Evolutionary conservation across 768 basidiomycete species (phyloP).

Genomic region (Leucogyrophana mollusca): DNA sequence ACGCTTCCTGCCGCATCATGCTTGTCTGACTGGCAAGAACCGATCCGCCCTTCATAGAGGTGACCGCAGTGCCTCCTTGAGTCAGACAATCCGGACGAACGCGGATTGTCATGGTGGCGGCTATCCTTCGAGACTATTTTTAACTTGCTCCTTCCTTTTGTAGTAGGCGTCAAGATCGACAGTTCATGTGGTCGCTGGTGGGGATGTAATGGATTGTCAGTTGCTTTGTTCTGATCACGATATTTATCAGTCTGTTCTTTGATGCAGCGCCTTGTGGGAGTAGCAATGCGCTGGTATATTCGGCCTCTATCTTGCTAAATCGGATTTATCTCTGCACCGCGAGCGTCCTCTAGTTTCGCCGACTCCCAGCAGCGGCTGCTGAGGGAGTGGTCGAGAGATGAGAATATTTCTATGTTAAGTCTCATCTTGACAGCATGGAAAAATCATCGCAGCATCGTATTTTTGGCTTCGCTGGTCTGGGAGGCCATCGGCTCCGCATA

Average conservation of each 20-base stretch:
- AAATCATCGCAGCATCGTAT: neutral
- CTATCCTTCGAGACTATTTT: conserved; percentile 2
- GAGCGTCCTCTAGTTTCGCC: neutral
- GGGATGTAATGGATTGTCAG: conserved; percentile 3
- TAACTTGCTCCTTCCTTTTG: conserved; percentile 1
- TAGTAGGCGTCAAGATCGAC: conserved; percentile 9
- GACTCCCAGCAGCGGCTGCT: neutral
- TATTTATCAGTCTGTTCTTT: conserved; percentile 2
- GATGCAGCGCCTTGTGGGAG: conserved; percentile 7
- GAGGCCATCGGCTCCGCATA: conserved; percentile 5
- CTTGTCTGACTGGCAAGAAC: neutral
- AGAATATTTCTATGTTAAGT: neutral
- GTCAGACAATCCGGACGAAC: conserved; percentile 8
- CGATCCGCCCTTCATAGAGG: neutral
- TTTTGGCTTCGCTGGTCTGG: conserved; percentile 4
- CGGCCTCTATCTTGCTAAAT: no score
- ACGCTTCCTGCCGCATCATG: no score
- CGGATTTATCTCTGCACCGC: no score
- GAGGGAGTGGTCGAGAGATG: neutral
- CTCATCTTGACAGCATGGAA: conserved; percentile 5
- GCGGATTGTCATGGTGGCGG: conserved; percentile 21
- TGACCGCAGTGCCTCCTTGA: neutral
- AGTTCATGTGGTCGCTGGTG: conserved; percentile 7
- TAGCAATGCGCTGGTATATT: no score
- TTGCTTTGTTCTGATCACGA: neutral